Conservation (phyloP, 1,139 yeast species). For the Pneumocystis murina region DNA sequence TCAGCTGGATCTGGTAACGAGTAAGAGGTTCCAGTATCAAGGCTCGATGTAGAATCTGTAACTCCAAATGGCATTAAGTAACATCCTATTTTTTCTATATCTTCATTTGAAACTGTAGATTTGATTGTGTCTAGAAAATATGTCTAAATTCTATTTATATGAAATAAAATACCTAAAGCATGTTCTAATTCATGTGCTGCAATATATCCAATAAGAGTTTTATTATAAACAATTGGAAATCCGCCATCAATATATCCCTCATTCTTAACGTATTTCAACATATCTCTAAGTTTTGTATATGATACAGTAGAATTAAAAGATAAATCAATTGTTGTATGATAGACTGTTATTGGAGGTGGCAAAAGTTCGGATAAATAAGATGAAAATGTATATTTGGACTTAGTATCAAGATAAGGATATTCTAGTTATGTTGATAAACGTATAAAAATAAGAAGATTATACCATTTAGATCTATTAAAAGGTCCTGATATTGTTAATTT, state of each 20-base stretch:
- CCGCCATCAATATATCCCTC: constrained; percentile 8
- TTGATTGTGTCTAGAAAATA: background rate
- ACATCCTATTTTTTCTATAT: background rate
- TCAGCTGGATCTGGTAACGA: background rate
- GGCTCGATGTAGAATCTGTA: background rate
- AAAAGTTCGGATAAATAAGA: background rate
- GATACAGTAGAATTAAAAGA: background rate
- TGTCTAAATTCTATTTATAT: background rate
- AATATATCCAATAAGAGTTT: constrained; percentile 8
- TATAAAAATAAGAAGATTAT: background rate
- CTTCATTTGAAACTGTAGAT: background rate
- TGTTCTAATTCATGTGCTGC: constrained; percentile 6
- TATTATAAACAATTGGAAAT: constrained; percentile 5
- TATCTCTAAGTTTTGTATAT: background rate
- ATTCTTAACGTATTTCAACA: background rate
- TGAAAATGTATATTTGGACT: background rate
- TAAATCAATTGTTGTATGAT: background rate
- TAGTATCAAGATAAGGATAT: constrained; percentile 2
- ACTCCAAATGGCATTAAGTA: background rate
- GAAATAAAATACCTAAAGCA: constrained; percentile 3
- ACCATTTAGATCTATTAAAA: background rate
- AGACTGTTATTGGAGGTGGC: background rate
- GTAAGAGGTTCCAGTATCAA: background rate
- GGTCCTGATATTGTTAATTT: background rate
- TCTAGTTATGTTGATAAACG: background rate